Evolutionary conservation across 139 green algal species (phyloP), one percentile per base, ranked within the genome.

Genomic region (Micromonas commoda): DNA sequence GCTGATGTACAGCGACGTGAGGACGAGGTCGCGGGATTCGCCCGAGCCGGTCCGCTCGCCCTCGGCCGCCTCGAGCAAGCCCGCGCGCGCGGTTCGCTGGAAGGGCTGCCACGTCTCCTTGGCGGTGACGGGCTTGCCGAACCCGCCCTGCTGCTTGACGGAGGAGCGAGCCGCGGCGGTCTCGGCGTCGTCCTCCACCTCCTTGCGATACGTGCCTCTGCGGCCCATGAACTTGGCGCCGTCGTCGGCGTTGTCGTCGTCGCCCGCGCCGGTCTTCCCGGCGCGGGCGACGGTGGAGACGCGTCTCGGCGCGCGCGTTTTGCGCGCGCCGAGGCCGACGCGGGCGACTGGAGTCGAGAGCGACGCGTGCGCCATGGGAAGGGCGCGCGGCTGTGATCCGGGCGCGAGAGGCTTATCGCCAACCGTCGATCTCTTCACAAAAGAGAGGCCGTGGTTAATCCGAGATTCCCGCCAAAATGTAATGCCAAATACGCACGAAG

Each of bases 41-140:
- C 28, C 29, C 67, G 20, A 29, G 3, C 1, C 35, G 33, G 31
- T 57, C 20, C 28, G 45, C 74, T 33, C 60, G 60, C 63, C 24
- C 2, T 26, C 45, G 31, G 28, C 26, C 33, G 26, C 37, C 0
- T 63, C 34, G 13, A 80, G 26, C 37, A 80, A 75, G 26, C 64
- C 76, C 34, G 33, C 76, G 0, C 76, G 26, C 64, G 76, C 37
- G 1, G 51, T 38, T n/a, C 68, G 52, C 5, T 28, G 29, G 64
- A 75, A 80, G 5, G 39, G 57, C 68, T 80, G 38, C 64, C 64
- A 80, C 64, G 64, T 80, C 64, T 80, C 76, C 54, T 75, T 74
- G 37, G 76, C 31, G 64, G 76, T 28, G 20, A 33, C 26, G 29
- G 64, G 64, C 26, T 71, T 71, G 19, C 76, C 76, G 16, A 80